Evolutionary conservation across 148 eudicot genomes (phyloP).

Genomic region (Rhododendron molle): DNA sequence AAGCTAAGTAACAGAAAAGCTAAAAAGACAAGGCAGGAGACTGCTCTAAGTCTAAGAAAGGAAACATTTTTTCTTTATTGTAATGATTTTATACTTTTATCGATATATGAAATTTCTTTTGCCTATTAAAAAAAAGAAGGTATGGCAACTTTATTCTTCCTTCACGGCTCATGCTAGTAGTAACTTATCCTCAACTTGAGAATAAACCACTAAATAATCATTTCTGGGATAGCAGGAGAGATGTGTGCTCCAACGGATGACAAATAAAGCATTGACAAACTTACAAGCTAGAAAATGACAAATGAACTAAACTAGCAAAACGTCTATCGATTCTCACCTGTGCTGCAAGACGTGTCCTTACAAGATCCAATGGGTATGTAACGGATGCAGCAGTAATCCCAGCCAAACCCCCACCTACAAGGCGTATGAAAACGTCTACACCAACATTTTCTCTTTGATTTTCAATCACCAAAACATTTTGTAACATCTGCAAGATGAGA

Average conservation of each 20-base stretch:
- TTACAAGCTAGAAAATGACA: background rate
- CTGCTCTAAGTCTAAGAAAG: background rate
- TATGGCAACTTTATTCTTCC: background rate
- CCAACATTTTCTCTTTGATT: slow-evolving; percentile 36
- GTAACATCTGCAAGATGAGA: slow-evolving; percentile 48
- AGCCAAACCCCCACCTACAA: slow-evolving; percentile 82
- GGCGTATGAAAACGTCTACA: slow-evolving; percentile 55
- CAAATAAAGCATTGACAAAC: background rate
- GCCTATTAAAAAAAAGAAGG: background rate
- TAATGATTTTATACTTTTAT: too few species aligned
- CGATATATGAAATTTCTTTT: background rate
- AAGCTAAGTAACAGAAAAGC: background rate
- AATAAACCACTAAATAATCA: background rate
- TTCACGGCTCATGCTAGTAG: background rate
- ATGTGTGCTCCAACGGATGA: background rate
- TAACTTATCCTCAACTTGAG: background rate
- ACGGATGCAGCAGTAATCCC: slow-evolving; percentile 77
- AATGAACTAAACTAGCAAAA: background rate
- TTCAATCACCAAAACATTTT: slow-evolving; percentile 48
- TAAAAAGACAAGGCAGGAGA: background rate
- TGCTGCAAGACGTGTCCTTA: slow-evolving; percentile 76
- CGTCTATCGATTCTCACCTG: slow-evolving; percentile 34
- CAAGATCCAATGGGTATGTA: slow-evolving; percentile 71
- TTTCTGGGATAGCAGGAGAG: background rate
- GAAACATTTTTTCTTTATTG: too few species aligned